Evolutionary conservation across 371 early-diverging fungal species (phyloP).

Genomic region (Capillidium rhysosporum): DNA sequence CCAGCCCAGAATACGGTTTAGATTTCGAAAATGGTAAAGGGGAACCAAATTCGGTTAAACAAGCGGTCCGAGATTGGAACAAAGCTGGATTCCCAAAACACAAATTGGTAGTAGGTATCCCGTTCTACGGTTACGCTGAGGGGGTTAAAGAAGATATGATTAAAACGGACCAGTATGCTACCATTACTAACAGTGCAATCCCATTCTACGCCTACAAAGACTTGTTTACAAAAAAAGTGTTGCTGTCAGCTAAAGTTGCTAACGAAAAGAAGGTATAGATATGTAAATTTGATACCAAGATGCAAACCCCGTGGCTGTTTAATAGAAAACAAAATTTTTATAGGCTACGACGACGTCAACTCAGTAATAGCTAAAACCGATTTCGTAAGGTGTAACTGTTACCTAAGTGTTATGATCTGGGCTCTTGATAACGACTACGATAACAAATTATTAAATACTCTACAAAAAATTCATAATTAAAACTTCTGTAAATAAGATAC

Average conservation of each 20-base stretch:
- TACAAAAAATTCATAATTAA: too few species aligned
- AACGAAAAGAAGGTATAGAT: constrained; percentile 21
- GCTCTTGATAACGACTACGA: constrained; percentile 14
- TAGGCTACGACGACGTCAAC: constrained; percentile 41
- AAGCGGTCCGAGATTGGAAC: constrained; percentile 20
- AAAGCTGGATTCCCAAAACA: constrained; percentile 30
- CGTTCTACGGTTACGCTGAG: constrained; percentile 30
- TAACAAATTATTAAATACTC: neutral
- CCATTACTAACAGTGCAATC: neutral
- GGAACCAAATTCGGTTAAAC: constrained; percentile 7
- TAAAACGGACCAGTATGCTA: neutral
- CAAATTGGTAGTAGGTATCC: constrained; percentile 32
- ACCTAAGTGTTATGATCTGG: constrained; percentile 44
- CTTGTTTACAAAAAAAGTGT: neutral
- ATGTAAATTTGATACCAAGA: constrained; percentile 33
- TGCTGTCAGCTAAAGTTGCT: constrained; percentile 43
- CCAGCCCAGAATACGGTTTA: constrained; percentile 41
- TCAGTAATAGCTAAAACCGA: constrained; percentile 30
- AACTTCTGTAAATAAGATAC: too few species aligned
- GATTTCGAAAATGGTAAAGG: constrained; percentile 3
- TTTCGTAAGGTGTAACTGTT: constrained; percentile 21
- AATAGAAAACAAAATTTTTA: constrained; percentile 24
- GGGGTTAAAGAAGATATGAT: constrained; percentile 10
- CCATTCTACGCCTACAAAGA: neutral
- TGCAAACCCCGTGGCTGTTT: constrained; percentile 49